phyloP scores from a whole-genome alignment of 306 rosid species.

The Vachellia pachyceras region DNA sequence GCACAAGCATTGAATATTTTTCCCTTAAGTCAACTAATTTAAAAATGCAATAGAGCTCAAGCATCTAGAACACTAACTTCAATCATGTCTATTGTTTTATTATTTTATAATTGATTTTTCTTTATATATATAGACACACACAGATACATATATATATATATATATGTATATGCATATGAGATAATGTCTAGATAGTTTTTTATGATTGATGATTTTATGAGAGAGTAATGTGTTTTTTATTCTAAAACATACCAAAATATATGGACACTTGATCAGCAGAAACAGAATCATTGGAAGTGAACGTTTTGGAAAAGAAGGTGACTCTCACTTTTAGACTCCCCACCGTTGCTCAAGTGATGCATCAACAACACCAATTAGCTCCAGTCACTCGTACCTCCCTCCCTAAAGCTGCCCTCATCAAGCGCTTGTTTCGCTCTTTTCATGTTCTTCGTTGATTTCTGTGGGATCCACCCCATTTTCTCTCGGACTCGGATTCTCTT shows the following conservation, averaged over 20 bases:
- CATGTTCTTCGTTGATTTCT: not conserved
- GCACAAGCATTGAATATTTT: not conserved
- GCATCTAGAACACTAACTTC: not conserved
- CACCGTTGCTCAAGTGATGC: slow-evolving; percentile 38
- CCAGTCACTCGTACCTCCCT: slow-evolving; percentile 43
- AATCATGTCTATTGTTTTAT: not conserved
- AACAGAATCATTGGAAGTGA: slow-evolving; percentile 75
- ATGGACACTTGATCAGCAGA: slow-evolving; percentile 46
- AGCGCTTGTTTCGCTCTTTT: slow-evolving; percentile 52
- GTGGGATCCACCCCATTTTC: not conserved
- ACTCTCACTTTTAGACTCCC: slow-evolving; percentile 61
- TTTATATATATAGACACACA: too few species aligned
- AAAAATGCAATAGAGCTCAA: not conserved
- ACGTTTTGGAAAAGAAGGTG: slow-evolving; percentile 74
- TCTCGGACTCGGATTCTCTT: not conserved
- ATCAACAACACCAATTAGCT: slow-evolving; percentile 41
- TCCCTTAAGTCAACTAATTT: not conserved
- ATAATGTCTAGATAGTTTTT: not conserved
- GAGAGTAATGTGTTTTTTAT: not conserved
- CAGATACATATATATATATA: too few species aligned
- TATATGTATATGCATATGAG: too few species aligned
- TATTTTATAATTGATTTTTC: too few species aligned
- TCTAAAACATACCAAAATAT: not conserved
- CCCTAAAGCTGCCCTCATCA: slow-evolving; percentile 56
- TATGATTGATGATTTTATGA: not conserved